Evolutionary conservation across 306 rosid species (phyloP).

Genomic region (Medicago arabica): DNA sequence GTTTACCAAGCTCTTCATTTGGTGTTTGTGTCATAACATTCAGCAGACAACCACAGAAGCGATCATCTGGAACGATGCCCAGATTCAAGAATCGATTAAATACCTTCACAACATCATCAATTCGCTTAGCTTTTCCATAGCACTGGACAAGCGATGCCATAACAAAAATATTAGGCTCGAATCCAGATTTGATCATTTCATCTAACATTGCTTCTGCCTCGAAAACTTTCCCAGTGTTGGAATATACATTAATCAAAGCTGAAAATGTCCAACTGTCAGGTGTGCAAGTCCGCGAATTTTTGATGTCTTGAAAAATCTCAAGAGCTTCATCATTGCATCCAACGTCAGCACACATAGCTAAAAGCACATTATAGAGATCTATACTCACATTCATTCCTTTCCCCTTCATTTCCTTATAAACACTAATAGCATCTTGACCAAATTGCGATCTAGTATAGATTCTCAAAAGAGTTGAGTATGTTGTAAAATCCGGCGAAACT

Average conservation of each 20-base stretch:
- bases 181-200: constrained; percentile 82
- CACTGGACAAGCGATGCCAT: constrained; percentile 87
- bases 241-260: constrained; percentile 73
- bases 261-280: constrained; percentile 93
- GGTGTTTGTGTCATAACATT: constrained; percentile 80
- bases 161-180: constrained; percentile 70
- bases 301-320: constrained; percentile 75
- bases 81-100: constrained; percentile 61
- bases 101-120: constrained; percentile 78
- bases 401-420: constrained; percentile 84
- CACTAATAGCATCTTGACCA: constrained; percentile 64
- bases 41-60: constrained; percentile 85
- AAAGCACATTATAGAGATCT: constrained; percentile 68
- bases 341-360: constrained; percentile 85
- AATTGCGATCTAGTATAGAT: constrained; percentile 74
- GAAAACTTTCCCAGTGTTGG: constrained; percentile 66
- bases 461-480: constrained; percentile 76
- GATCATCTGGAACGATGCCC: constrained; percentile 72
- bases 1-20: constrained; percentile 68
- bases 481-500: constrained; percentile 60
- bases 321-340: constrained; percentile 67
- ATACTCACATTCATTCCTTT: constrained; percentile 63
- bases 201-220: constrained; percentile 72
- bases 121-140: constrained; percentile 82
- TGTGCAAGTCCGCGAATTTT: constrained; percentile 55